Evolutionary conservation across 208 protist species (phyloP), one percentile per base, ranked within the genome.

Genomic region (Crithidia sp.): DNA sequence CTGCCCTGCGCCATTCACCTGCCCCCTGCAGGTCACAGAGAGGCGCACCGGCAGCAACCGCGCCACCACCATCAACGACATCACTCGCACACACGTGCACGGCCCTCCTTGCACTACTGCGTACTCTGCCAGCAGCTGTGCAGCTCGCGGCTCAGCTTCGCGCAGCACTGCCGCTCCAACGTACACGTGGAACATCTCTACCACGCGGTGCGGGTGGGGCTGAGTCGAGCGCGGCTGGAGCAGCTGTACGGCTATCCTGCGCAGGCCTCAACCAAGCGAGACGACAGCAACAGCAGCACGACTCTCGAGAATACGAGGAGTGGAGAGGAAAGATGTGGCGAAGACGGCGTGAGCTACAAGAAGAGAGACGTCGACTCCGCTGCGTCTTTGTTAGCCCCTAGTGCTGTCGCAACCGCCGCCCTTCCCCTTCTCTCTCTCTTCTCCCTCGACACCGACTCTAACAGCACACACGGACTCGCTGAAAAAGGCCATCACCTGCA

Each of bases 141-240:
- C 65, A 10, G 67, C 2, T 63, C 44, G 14, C 59, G 47, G 4
- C 52, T 7, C 10, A 28, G 41, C 9, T 72, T 88, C 28, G 44
- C 50, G 5, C 41, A 81, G 16, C 89, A 94, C 71, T 89, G 78
- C 75, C 78, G 78, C 43, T 63, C 67, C 7, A n/a, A 55, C 39
- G 36, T 55, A 7, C 89, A 94, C 63, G 76, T 94, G 2, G 70
- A 67, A 6, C 89, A 88, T 44, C 81, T 94, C 19, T 54, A 67
- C 44, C 70, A 81, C 41, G 77, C 85, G 8, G 77, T 93, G 19
- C 76, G 71, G 49, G 76, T 84, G 49, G 67, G 57, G 12, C 62
- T 83, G 37, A 64, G 57, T 39, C 67, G 61, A 2, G 16, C 19
- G 8, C 54, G 75, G 58, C 49, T 74, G 19, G 43, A 58, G 39